phyloP scores from a whole-genome alignment of 768 basidiomycete genomes.

The Russula sp. region DNA sequence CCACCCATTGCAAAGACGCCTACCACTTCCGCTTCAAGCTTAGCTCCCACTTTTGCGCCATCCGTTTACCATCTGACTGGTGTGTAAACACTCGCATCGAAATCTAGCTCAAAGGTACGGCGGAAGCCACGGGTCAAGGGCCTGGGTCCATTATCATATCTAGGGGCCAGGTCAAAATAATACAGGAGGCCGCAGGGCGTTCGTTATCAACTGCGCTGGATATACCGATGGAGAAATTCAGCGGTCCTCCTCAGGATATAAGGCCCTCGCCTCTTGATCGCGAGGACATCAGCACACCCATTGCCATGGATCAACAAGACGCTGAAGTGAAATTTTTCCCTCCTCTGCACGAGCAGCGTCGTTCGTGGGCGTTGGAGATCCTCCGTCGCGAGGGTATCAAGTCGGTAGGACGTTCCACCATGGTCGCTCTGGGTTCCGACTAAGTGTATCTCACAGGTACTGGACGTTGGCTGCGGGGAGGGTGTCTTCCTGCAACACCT shows the following conservation, averaged over 20 bases:
- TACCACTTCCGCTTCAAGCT: not conserved
- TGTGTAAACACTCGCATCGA: not conserved
- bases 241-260: not conserved
- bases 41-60: not conserved
- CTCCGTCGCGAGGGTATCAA: constrained; percentile 50
- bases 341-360: constrained; percentile 57
- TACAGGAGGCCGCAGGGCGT: not conserved
- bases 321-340: constrained; percentile 50
- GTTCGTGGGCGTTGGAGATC: constrained; percentile 62
- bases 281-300: not conserved
- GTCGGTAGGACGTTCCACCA: constrained; percentile 31
- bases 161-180: not conserved
- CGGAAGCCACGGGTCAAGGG: not conserved
- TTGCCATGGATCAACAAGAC: not conserved
- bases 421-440: not conserved
- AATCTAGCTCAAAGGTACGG: not conserved
- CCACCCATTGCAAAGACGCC: no score
- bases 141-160: not conserved
- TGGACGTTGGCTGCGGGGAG: constrained; percentile 83
- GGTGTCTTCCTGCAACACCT: constrained; percentile 65
- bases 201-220: not conserved
- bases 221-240: not conserved
- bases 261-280: not conserved
- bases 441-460: constrained; percentile 38
- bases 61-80: not conserved